These are phyloP conservation scores for Blastobotrys petasosporus DNA, from an alignment of 1,139 yeast genomes.

Conservation along the genomic window DNA sequence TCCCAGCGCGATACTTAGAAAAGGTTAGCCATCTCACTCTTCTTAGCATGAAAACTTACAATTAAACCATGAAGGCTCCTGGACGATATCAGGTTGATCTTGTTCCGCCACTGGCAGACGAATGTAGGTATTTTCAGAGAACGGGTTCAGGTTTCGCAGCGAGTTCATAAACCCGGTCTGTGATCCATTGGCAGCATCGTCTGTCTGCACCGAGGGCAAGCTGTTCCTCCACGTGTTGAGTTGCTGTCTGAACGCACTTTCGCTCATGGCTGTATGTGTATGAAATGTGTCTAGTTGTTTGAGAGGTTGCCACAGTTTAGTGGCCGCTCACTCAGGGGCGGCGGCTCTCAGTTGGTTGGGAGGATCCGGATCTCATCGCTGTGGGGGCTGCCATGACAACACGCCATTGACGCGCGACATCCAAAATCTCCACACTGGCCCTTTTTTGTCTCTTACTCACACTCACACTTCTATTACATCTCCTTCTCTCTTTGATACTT, in stretches of 20 bases:
- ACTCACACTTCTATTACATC: not conserved
- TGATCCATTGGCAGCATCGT: conserved; percentile 3
- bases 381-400: no score
- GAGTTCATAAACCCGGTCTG: conserved; percentile 19
- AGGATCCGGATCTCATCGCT: not conserved
- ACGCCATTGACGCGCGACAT: no score
- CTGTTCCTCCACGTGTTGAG: conserved; percentile 34
- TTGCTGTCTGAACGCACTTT: conserved; percentile 36
- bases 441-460: not conserved
- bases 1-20: conserved; percentile 61
- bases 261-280: conserved; percentile 14
- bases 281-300: not conserved
- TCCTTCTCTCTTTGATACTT: not conserved
- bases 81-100: conserved; percentile 33
- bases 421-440: not conserved
- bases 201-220: conserved; percentile 15
- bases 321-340: no score
- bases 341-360: no score
- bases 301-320: no score
- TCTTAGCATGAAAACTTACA: conserved; percentile 17
- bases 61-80: conserved; percentile 55
- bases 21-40: not conserved
- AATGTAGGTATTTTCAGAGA: conserved; percentile 42
- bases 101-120: conserved; percentile 50
- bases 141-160: conserved; percentile 30